A percentile compares a stretch with the other conserved stretches of the same genome.
These are phyloP conservation scores for Macrophomina pseudophaseolina DNA, from an alignment of 2,329 filamentous ascomycete genomes.

Conservation along the genomic window DNA sequence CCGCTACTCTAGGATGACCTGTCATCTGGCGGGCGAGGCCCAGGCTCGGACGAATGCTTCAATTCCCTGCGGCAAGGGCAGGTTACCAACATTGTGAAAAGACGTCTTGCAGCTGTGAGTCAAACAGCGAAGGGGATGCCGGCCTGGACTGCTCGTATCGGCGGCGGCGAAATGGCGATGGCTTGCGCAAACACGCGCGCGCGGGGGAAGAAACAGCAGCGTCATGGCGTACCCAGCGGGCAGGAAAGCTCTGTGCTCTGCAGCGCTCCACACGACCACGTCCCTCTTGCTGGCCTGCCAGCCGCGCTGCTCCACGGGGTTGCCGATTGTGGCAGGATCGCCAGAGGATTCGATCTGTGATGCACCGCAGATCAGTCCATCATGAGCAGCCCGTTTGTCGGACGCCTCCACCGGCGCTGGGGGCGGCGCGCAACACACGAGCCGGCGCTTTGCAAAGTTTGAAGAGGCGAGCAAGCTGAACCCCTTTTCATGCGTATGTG, in stretches of 20 bases:
- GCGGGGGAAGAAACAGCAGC: neutral
- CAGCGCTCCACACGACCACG: conserved; percentile 12
- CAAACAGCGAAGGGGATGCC: neutral
- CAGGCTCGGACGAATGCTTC: too few relatives aligned
- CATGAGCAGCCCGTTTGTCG: neutral
- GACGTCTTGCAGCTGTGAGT: too few relatives aligned
- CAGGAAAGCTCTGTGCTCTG: conserved; percentile 7
- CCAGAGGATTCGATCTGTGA: conserved; percentile 14
- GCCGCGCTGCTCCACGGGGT: conserved; percentile 2
- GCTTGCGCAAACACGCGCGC: neutral
- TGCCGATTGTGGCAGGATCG: conserved; percentile 2
- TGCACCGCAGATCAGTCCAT: conserved; percentile 21
- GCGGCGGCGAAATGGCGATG: neutral
- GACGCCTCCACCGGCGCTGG: neutral
- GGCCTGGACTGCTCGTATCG: neutral
- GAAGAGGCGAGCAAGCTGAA: neutral
- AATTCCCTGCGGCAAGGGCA: too few relatives aligned
- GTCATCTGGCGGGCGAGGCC: neutral
- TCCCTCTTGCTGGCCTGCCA: conserved; percentile 10
- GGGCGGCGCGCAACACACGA: neutral
- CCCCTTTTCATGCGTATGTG: conserved; percentile 14
- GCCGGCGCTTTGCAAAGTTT: conserved; percentile 1
- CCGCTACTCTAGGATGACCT: neutral
- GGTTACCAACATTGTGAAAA: too few relatives aligned
- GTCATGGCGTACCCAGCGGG: neutral